These are phyloP conservation scores for Plasmodium gallinaceum DNA, from an alignment of 169 alveolate species.

Conservation along the genomic window DNA sequence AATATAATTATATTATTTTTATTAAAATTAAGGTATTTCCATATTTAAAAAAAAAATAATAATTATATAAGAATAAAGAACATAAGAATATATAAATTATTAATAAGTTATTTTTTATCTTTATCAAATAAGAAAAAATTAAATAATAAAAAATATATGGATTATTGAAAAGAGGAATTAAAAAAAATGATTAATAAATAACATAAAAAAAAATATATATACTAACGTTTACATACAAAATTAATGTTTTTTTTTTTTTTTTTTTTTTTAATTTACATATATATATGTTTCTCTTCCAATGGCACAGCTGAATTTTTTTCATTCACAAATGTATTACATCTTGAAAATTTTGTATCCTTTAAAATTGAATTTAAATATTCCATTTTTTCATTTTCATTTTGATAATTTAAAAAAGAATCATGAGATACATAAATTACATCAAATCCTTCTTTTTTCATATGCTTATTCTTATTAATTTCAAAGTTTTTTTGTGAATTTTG, in stretches of 20 bases:
- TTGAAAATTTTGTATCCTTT: conserved; percentile 28
- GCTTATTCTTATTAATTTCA: conserved; percentile 33
- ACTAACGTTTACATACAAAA: no score
- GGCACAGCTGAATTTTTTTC: conserved; percentile 9
- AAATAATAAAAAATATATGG: no score
- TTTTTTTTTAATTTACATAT: conserved; percentile 6
- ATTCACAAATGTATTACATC: conserved; percentile 3
- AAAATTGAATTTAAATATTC: conserved; percentile 43
- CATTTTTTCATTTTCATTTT: conserved; percentile 51
- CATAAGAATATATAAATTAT: no score
- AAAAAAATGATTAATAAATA: no score
- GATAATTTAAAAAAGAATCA: conserved; percentile 49
- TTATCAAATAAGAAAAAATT: no score
- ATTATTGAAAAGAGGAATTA: no score
- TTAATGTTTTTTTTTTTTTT: neutral
- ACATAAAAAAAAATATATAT: no score
- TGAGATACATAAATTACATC: conserved; percentile 47
- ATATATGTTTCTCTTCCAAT: conserved; percentile 3
- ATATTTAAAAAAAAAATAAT: no score
- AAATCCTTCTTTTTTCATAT: conserved; percentile 60
- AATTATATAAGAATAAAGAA: no score
- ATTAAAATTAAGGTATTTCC: no score
- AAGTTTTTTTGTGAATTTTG: conserved; percentile 44
- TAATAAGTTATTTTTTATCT: no score
- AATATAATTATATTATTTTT: no score